Evolutionary conservation across 805 yeast species (phyloP).

Genomic region (Dipodascus albidus): DNA sequence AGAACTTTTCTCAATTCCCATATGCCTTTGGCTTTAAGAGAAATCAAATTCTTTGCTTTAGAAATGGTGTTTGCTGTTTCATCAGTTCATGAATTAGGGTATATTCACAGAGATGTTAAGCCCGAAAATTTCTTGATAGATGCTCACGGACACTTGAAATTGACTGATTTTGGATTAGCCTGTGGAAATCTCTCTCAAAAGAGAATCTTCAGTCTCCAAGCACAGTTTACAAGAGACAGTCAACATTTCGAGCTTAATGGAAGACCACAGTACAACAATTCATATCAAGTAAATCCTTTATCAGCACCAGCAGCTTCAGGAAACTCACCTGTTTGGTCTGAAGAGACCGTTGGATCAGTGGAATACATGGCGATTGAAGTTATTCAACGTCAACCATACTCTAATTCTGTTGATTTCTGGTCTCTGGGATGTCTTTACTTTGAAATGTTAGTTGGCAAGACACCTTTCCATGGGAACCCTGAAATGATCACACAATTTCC

Average conservation of each 20-base stretch:
- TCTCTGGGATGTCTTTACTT: conserved; percentile 94
- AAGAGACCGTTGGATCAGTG: conserved; percentile 94
- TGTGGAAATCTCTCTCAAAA: conserved; percentile 92
- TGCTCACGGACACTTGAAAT: conserved; percentile 79
- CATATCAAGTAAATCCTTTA: conserved; percentile 62
- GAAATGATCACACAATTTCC: background rate
- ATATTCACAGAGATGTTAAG: conserved; percentile 92
- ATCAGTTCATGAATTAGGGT: conserved; percentile 87
- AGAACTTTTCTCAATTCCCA: conserved; percentile 89
- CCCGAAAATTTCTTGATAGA: conserved; percentile 91
- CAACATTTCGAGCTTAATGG: conserved; percentile 60
- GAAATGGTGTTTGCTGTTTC: conserved; percentile 96
- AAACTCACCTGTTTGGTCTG: conserved; percentile 80
- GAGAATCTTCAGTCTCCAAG: conserved; percentile 83
- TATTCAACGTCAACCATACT: conserved; percentile 83
- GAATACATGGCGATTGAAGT: conserved; percentile 99
- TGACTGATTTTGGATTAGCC: conserved; percentile 95
- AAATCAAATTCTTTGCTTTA: conserved; percentile 85
- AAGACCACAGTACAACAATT: conserved; percentile 42
- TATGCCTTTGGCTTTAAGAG: conserved; percentile 84
- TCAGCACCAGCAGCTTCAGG: conserved; percentile 61
- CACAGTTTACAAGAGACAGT: conserved; percentile 53
- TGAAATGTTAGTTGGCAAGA: conserved; percentile 92
- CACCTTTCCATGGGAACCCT: conserved; percentile 90
- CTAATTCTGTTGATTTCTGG: conserved; percentile 97